Conservation (phyloP, 2,329 filamentous ascomycete genomes). For the Laburnicola sp. region DNA sequence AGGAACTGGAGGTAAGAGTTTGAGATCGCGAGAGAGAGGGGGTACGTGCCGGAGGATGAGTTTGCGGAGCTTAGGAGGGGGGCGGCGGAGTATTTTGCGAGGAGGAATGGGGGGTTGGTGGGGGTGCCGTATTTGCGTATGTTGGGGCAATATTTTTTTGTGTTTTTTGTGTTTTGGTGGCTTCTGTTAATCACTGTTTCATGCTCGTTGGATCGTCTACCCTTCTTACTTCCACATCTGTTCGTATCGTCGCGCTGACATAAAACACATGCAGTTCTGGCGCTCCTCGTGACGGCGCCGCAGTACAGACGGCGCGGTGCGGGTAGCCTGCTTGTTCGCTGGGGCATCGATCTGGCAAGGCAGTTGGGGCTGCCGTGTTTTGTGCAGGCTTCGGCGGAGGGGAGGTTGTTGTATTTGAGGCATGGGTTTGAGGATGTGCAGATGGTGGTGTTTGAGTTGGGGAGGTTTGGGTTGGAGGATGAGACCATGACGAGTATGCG, state of each 20-base stretch:
- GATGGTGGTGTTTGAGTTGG: slow-evolving; percentile 1
- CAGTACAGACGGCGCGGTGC: slow-evolving; percentile 23
- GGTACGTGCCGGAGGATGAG: neutral
- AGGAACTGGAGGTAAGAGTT: neutral
- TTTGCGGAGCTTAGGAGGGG: neutral
- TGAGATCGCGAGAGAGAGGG: neutral
- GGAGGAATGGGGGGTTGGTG: neutral
- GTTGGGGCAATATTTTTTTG: neutral
- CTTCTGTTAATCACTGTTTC: no score
- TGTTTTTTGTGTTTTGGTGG: neutral
- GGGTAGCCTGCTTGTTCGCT: slow-evolving; percentile 32
- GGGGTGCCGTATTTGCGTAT: neutral
- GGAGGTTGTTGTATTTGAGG: slow-evolving; percentile 40
- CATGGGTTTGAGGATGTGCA: slow-evolving; percentile 7
- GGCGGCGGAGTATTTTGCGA: neutral
- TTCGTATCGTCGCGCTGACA: neutral
- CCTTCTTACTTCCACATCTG: no score
- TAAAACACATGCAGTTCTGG: neutral
- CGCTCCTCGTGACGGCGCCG: neutral
- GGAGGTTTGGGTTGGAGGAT: neutral
- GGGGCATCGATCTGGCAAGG: slow-evolving; percentile 40
- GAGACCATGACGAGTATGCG: neutral
- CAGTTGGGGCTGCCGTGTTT: slow-evolving; percentile 36
- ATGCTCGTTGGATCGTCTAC: no score
- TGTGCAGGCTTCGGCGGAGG: slow-evolving; percentile 42